Evolutionary conservation across 257 asterid species (phyloP), one percentile per base, ranked within the genome.

Genomic region (Catharanthus roseus): DNA sequence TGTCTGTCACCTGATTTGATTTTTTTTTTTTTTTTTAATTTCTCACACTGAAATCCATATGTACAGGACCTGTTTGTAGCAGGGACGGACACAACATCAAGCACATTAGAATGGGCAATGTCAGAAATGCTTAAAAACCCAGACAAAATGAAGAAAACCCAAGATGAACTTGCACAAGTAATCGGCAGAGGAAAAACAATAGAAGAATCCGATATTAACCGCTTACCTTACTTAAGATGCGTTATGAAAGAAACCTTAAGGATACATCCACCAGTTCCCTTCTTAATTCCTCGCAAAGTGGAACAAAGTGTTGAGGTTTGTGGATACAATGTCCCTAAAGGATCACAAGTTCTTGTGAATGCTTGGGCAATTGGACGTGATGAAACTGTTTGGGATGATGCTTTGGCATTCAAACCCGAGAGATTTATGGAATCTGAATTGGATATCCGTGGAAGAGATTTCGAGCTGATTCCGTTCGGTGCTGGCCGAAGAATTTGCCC

Each of bases 401-500:
- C 79, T 12, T 45, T 69, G 33, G 72, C 36, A 36, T 78, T 81
- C 11, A 74, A 69, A 53, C 83, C 81, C 6, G 83, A 81, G 74
- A 72, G 83, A 49, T 82, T 78, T 26, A 38, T 33, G 65, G 80
- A 69, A 21, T 75, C 81, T 1, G 74, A 78, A 13, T 3, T 78
- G 29, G 82, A 82, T 10, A 28, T 82, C 6, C 47, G 73, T 19
- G 86, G 86, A 34, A 68, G 64, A 49, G 64, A 78, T 73, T 82
- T 78, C 24, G 81, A 78, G 72, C 69, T 82, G 24, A 68, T 78
- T 34, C 83, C 83, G 0, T 82, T 82, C 26, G 86, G 86, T 19
- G 80, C 83, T 21, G 83, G 83, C 23, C 5, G 81, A 5, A 78
- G 83, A 66, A 82, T 78, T 1, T 82, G 81, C 47, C 83, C 83